Conservation (phyloP, 2,329 filamentous ascomycete genomes). For the Pseudogymnoascus sp. region DNA sequence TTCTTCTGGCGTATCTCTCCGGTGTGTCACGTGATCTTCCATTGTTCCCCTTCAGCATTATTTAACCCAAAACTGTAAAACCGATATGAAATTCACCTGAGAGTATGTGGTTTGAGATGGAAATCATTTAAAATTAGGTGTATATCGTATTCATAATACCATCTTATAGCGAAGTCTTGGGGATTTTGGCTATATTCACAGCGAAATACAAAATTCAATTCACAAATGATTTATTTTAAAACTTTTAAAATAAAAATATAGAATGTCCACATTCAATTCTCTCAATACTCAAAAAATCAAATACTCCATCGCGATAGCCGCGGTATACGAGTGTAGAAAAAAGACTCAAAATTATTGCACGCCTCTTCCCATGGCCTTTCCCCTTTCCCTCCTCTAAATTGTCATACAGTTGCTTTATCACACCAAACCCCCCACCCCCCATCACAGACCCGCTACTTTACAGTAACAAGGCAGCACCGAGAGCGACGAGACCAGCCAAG, state of each 20-base stretch:
- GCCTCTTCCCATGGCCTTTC: not conserved
- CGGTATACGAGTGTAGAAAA: constrained; percentile 6
- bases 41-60: not conserved
- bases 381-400: not conserved
- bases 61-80: not conserved
- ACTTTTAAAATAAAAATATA: not conserved
- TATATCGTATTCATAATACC: not conserved
- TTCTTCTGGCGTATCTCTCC: not conserved
- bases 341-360: constrained; percentile 6
- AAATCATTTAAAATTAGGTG: not conserved
- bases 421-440: not conserved
- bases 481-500: not conserved
- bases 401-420: not conserved
- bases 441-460: not conserved
- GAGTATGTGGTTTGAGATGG: not conserved
- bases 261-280: constrained; percentile 6
- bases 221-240: not conserved
- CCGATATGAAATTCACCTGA: not conserved
- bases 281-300: not conserved
- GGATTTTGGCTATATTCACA: not conserved
- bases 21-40: not conserved
- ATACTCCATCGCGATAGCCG: constrained; percentile 4
- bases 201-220: not conserved
- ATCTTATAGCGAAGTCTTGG: not conserved
- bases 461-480: constrained; percentile 4